Percentiles rank a stretch among this genome's conserved stretches.
Evolutionary conservation across 768 basidiomycete genomes (phyloP).

Genomic region (Suillus hirtellus): DNA sequence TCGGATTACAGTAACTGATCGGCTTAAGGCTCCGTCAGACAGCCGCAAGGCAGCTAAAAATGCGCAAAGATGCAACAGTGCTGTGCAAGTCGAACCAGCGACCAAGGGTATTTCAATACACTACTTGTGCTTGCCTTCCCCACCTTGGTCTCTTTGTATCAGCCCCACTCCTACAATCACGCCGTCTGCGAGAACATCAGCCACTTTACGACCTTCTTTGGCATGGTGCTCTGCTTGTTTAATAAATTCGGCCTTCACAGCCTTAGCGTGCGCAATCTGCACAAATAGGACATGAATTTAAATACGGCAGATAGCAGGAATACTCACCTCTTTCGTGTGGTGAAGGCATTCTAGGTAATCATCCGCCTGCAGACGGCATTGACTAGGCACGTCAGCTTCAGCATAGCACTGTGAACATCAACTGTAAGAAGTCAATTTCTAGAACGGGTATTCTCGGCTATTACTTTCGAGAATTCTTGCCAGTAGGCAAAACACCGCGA

Average conservation of each 20-base stretch:
- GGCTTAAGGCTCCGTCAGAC: background rate
- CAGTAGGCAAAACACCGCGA: constrained; percentile 89
- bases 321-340: constrained; percentile 79
- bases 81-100: constrained; percentile 4
- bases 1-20: constrained; percentile 1
- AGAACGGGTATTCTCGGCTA: background rate
- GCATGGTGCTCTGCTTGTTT: constrained; percentile 64
- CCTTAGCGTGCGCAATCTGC: constrained; percentile 66
- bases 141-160: constrained; percentile 53
- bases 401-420: constrained; percentile 71
- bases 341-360: constrained; percentile 95
- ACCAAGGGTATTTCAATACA: constrained; percentile 8
- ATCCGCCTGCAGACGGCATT: constrained; percentile 71
- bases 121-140: constrained; percentile 17
- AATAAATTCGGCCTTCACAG: constrained; percentile 70
- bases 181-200: constrained; percentile 71
- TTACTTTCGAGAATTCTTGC: constrained; percentile 84
- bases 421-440: constrained; percentile 14
- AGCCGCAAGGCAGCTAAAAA: background rate
- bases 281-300: constrained; percentile 1
- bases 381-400: constrained; percentile 67
- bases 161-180: constrained; percentile 76
- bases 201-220: constrained; percentile 68
- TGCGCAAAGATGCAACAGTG: background rate
- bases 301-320: constrained; percentile 3